A percentile compares a stretch with the other conserved stretches of the same genome.
phyloP scores from a whole-genome alignment of 1,139 yeast genomes.

The Candida sp. region DNA sequence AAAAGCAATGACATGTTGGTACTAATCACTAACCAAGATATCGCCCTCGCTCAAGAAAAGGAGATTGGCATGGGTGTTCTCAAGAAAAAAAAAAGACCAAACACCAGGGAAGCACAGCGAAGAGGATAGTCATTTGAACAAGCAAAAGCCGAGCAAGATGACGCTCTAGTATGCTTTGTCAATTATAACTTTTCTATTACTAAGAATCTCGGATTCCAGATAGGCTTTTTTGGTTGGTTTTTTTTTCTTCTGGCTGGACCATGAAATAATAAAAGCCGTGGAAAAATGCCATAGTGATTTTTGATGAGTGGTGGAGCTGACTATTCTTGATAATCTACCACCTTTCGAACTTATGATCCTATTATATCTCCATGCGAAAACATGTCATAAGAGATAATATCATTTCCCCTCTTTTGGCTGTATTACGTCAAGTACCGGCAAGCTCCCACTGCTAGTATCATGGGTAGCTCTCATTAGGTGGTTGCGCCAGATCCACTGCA shows the following conservation, averaged over 20 bases:
- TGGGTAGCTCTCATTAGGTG: too few species aligned
- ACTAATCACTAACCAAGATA: background rate
- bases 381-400: background rate
- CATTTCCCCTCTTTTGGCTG: background rate
- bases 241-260: too few species aligned
- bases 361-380: background rate
- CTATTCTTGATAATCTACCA: background rate
- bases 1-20: too few species aligned
- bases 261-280: too few species aligned
- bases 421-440: background rate
- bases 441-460: too few species aligned
- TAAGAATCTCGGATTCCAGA: background rate
- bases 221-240: too few species aligned
- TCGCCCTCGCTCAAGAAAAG: background rate
- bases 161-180: background rate
- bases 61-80: too few species aligned
- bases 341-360: background rate
- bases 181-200: background rate
- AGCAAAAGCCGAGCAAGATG: background rate
- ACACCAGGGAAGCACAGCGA: background rate
- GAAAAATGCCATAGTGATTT: background rate
- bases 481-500: too few species aligned
- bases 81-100: background rate
- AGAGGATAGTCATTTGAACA: background rate
- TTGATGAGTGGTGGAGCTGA: background rate